Percentiles rank a stretch among this genome's conserved stretches.
Evolutionary conservation across 2,329 filamentous ascomycete species (phyloP).

Genomic region (Fusarium goolgardi): DNA sequence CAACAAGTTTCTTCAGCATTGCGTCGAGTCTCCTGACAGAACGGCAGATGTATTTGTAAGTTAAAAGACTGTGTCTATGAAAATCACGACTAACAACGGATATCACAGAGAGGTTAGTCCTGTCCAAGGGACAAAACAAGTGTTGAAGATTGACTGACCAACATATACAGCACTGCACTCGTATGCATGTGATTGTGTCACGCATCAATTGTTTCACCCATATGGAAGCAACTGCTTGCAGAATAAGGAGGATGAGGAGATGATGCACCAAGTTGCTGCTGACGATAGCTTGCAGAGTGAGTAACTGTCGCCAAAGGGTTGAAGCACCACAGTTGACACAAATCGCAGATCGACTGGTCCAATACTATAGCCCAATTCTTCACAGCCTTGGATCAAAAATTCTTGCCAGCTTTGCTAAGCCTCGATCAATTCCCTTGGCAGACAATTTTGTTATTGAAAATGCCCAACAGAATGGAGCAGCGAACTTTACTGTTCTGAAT

Average conservation of each 20-base stretch:
- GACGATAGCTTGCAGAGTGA: slow-evolving; percentile 75
- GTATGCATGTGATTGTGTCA: slow-evolving; percentile 76
- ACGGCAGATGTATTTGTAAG: slow-evolving; percentile 72
- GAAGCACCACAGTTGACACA: slow-evolving; percentile 20
- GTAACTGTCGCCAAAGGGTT: slow-evolving; percentile 38
- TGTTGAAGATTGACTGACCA: slow-evolving; percentile 30
- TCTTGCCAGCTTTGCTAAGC: slow-evolving; percentile 62
- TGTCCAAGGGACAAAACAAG: not conserved
- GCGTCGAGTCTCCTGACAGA: slow-evolving; percentile 56
- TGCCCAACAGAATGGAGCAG: slow-evolving; percentile 58
- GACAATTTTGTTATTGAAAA: slow-evolving; percentile 69
- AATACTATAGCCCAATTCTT: slow-evolving; percentile 66
- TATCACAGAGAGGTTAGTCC: slow-evolving; percentile 48
- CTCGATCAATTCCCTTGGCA: slow-evolving; percentile 68
- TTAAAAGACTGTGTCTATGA: not conserved
- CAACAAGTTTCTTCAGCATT: slow-evolving; percentile 65
- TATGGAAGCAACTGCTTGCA: slow-evolving; percentile 71
- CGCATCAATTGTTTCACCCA: slow-evolving; percentile 76
- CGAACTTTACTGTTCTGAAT: slow-evolving; percentile 67
- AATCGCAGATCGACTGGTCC: slow-evolving; percentile 66
- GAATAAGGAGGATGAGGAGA: slow-evolving; percentile 65
- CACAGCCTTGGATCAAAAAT: slow-evolving; percentile 60
- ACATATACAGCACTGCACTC: slow-evolving; percentile 63
- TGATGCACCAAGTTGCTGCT: slow-evolving; percentile 76
- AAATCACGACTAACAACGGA: slow-evolving; percentile 19